These are phyloP conservation scores for Tetracentron sinense DNA, from an alignment of 164 flowering plant genomes.

Conservation along the genomic window DNA sequence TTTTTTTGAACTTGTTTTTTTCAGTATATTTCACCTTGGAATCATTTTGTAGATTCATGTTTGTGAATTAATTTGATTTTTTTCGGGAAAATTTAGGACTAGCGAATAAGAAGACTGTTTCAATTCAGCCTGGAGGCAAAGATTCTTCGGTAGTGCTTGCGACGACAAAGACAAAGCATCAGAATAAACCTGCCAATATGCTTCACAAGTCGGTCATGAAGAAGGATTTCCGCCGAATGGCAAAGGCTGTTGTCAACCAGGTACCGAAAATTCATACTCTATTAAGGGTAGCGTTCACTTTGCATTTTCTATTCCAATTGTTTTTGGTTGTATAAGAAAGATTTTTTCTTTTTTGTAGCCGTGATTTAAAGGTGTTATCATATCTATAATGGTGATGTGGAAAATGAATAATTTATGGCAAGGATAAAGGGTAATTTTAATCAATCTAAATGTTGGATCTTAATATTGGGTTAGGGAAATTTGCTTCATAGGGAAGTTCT, in stretches of 20 bases:
- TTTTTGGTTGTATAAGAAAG: no score
- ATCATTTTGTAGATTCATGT: neutral
- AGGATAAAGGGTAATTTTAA: no score
- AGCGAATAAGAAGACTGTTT: constrained; percentile 77
- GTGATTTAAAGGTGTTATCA: no score
- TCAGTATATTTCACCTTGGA: neutral
- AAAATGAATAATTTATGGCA: no score
- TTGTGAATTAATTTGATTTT: neutral
- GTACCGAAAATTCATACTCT: constrained; percentile 28
- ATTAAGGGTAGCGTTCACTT: no score
- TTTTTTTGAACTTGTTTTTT: neutral
- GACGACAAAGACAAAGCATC: constrained; percentile 78
- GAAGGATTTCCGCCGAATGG: constrained; percentile 75
- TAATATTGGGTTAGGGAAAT: no score
- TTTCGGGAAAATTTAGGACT: constrained; percentile 33
- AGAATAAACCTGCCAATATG: constrained; percentile 53
- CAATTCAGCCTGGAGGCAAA: constrained; percentile 58
- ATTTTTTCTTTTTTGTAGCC: no score
- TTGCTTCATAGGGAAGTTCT: no score
- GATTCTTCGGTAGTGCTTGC: constrained; percentile 62
- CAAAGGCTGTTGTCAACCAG: constrained; percentile 76
- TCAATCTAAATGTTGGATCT: no score
- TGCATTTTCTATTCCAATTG: no score
- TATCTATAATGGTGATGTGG: no score
- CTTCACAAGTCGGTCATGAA: constrained; percentile 70